These are phyloP conservation scores for Leccinellum albellum DNA, from an alignment of 768 basidiomycete genomes.

Conservation along the genomic window DNA sequence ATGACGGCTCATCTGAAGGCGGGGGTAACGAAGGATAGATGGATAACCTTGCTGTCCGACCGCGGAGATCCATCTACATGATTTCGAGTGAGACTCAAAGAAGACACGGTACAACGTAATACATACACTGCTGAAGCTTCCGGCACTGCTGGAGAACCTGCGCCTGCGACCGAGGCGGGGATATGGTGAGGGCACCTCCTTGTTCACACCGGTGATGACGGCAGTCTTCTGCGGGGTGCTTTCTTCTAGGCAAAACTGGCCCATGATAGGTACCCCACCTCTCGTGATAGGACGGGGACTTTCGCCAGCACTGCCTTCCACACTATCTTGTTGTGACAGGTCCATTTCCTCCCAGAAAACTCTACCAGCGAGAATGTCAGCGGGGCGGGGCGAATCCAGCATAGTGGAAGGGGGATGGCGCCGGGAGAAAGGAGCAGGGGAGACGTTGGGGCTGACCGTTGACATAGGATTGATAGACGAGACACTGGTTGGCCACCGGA, in stretches of 20 bases:
- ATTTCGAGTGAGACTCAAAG: constrained; percentile 4
- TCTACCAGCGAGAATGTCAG: constrained; percentile 65
- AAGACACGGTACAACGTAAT: constrained; percentile 1
- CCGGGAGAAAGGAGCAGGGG: constrained; percentile 39
- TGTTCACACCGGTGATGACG: constrained; percentile 28
- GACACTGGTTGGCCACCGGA: constrained; percentile 59
- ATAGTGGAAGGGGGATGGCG: constrained; percentile 26
- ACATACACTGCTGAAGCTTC: constrained; percentile 38
- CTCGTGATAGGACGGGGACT: constrained; percentile 15
- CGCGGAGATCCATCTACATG: constrained; percentile 28
- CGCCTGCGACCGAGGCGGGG: constrained; percentile 22
- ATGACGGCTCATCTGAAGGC: constrained; percentile 35
- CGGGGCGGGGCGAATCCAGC: constrained; percentile 50
- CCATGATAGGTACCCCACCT: constrained; percentile 34
- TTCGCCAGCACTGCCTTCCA: constrained; percentile 32
- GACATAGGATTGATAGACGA: constrained; percentile 71
- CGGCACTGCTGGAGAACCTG: constrained; percentile 28
- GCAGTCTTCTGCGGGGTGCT: constrained; percentile 17
- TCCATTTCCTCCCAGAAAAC: constrained; percentile 50
- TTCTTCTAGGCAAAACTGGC: constrained; percentile 31
- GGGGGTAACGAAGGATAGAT: constrained; percentile 30
- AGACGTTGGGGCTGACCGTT: constrained; percentile 59
- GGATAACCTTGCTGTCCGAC: constrained; percentile 34
- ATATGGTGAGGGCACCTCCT: constrained; percentile 33
- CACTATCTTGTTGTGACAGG: constrained; percentile 34